Evolutionary conservation across 352 stramenopile species (phyloP), one percentile per base, ranked within the genome.

Genomic region (Aphanomyces astaci): DNA sequence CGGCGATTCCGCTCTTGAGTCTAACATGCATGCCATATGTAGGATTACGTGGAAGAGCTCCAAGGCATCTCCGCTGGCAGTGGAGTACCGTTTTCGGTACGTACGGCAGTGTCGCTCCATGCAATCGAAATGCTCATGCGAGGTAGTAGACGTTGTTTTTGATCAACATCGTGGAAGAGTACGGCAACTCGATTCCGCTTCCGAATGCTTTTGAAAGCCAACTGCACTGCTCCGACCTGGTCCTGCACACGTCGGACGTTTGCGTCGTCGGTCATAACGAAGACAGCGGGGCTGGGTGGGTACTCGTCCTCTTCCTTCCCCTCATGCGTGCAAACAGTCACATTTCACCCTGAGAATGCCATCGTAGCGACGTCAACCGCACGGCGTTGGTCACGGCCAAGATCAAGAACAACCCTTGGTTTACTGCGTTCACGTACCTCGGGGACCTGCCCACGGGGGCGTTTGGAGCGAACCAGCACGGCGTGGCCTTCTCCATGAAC

Each of bases 91-190:
- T 91, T 91, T 31, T 75, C 83, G 71, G 73, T 78, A 48, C 13
- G 0, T 13, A 11, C n/a, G 3, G 4, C 0, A 28, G 5, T 10
- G 17, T 25, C 52, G 15, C 2, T 22, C 1, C 19, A 28, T 27
- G 25, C 39, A 13, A 55, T 28, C 19, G 15, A 22, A 49, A n/a
- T 24, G 24, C 24, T 64, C 11, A 71, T 9, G 24, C 13, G 15
- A 36, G 0, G 55, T 22, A 15, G n/a, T 66, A 79, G 72, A 86
- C 75, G 9, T 66, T 91, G 33, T 91, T 91, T 57, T 70, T 89
- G 45, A 72, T 84, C 68, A 91, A 91, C 72, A 70, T 91, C n/a
- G 74, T 86, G 24, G 83, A 91, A 55, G 81, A 91, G 57, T 91
- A 84, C 27, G 67, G 57, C 7, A 4, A 57, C 40, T 46, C 71